These are phyloP conservation scores for Fusarium lyarnte DNA, from an alignment of 2,329 filamentous ascomycete genomes.

Conservation along the genomic window DNA sequence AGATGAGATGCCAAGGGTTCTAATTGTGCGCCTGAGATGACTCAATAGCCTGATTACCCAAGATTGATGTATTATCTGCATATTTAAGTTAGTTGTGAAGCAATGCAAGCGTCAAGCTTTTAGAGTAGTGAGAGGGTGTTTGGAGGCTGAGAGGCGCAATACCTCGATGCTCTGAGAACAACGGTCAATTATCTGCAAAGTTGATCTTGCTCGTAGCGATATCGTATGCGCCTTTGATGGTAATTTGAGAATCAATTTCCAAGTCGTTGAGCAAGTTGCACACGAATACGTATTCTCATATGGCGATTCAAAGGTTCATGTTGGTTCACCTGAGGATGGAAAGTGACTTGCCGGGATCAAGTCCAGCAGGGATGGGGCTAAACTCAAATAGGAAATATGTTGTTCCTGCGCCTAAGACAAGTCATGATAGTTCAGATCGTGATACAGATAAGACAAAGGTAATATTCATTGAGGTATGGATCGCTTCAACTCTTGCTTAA, in stretches of 20 bases:
- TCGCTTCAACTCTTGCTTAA: background rate
- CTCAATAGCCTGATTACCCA: too few relatives aligned
- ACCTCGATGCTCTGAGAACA: background rate
- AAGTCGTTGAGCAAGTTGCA: background rate
- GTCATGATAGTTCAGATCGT: background rate
- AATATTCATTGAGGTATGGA: background rate
- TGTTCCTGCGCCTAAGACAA: background rate
- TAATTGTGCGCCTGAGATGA: background rate
- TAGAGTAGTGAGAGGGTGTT: background rate
- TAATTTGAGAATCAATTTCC: background rate
- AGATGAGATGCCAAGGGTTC: background rate
- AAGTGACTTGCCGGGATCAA: background rate
- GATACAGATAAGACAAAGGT: background rate
- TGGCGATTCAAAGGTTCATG: background rate
- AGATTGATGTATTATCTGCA: too few relatives aligned
- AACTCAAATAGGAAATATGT: constrained; percentile 24
- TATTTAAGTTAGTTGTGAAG: background rate
- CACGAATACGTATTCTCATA: background rate
- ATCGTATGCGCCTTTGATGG: too few relatives aligned
- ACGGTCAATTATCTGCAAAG: background rate
- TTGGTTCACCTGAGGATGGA: background rate
- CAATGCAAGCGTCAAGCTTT: background rate
- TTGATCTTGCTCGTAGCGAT: background rate
- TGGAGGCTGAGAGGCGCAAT: background rate
- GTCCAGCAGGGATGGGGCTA: background rate